Percentiles rank a stretch among this genome's conserved stretches.
phyloP scores from a whole-genome alignment of 164 flowering plant species.

The Taxillus chinensis region DNA sequence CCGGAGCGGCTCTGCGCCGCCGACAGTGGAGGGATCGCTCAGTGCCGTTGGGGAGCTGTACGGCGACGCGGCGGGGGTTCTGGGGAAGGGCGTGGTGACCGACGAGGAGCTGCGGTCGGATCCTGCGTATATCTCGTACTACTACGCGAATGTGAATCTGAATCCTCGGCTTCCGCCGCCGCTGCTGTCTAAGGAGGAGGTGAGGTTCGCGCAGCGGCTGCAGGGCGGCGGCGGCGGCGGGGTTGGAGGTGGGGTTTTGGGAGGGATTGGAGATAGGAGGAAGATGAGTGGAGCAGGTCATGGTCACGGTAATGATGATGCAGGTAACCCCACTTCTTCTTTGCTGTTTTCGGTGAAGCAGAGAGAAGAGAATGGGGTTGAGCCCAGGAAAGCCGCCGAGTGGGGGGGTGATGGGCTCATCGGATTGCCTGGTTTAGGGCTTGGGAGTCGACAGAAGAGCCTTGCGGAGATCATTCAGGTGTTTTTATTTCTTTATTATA shows the following conservation, averaged over 20 bases:
- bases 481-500: slow-evolving; percentile 1
- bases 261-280: slow-evolving; percentile 73
- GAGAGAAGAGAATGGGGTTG: slow-evolving; percentile 23
- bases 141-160: slow-evolving; percentile 53
- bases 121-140: slow-evolving; percentile 65
- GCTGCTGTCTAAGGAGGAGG: slow-evolving; percentile 62
- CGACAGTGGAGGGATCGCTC: slow-evolving; percentile 77
- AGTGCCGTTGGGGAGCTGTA: slow-evolving; percentile 51
- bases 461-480: slow-evolving; percentile 75
- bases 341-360: slow-evolving; percentile 41
- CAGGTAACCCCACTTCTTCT: not conserved
- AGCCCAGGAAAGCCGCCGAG: slow-evolving; percentile 18
- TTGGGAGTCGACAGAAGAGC: slow-evolving; percentile 60
- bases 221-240: slow-evolving; percentile 27
- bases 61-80: slow-evolving; percentile 11
- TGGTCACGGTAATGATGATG: slow-evolving; percentile 13
- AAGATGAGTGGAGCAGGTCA: slow-evolving; percentile 18
- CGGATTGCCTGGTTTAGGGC: slow-evolving; percentile 60
- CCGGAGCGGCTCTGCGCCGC: slow-evolving; percentile 87
- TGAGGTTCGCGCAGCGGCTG: slow-evolving; percentile 57
- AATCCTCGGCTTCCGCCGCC: slow-evolving; percentile 86
- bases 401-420: slow-evolving; percentile 72
- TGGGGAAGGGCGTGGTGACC: slow-evolving; percentile 16
- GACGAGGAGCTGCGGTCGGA: slow-evolving; percentile 67
- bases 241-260: slow-evolving; percentile 9